Base-by-base conservation (phyloP, 2,329 filamentous ascomycete species). In the Tolypocladium tundrense region DNA sequence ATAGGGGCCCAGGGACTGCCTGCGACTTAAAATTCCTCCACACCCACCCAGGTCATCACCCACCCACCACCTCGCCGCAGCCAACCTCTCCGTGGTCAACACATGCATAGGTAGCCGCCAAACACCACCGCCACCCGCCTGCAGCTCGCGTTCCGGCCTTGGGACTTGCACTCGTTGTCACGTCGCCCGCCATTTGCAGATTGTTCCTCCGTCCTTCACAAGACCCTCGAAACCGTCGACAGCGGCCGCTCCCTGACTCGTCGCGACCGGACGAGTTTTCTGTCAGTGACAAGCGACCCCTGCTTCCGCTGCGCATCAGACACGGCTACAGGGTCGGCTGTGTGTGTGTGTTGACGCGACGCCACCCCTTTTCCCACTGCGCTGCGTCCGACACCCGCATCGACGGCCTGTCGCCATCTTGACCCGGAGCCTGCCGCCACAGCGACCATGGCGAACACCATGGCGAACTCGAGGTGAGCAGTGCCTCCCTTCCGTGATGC, bases 381-480 rank as follows among this genome's bases (percentile, higher is more conserved):
- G 14, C 27, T 50, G 45, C 45, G 45, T 50, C 45, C 45, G 45
- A 50, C 45, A 31, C 11, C 27, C 45, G 16, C 45, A 19, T 16
- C 19, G 39, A 50, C 45, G n/a, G 45, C 40, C 24, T 31, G 52
- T 42, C 52, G 52, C 52, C 39, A 54, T 35, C 35, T 43, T 57
- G 59, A 63, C 62, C 60, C 60, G 41, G 58, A 61, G 61, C 58
- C 65, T 55, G 58, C 58, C 56, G 56, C 59, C 59, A 57, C 61
- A 58, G 60, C 57, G 59, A 67, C 58, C 60, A 70, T 70, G 68
- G 68, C 64, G 40, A 65, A 65, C 60, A 67, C 58, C 60, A 70
- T 70, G 68, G 68, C 64, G 40, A 65, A 65, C 60, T 66, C 67
- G 14, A 33, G 55, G 69, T 71, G 58, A 65, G 69, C 65, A n/a